phyloP scores from a whole-genome alignment of 2,329 filamentous ascomycete species.

The Fusarium papillatum region DNA sequence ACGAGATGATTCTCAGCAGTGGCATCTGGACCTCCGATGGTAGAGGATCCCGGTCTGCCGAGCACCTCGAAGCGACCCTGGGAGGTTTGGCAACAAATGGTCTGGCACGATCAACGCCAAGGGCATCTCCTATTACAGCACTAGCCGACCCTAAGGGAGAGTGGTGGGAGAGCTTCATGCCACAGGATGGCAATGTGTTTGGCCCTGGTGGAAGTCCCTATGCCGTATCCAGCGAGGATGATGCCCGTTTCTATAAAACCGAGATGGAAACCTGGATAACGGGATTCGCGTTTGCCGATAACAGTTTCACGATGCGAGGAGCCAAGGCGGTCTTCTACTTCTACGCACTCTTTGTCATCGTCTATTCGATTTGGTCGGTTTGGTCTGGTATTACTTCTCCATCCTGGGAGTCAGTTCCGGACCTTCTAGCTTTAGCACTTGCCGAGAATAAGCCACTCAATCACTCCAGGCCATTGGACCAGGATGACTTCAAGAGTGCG shows the following conservation, averaged over 20 bases:
- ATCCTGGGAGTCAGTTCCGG: conserved; percentile 16
- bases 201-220: conserved; percentile 33
- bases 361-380: conserved; percentile 16
- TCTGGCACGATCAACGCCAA: conserved; percentile 22
- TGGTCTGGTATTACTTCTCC: conserved; percentile 21
- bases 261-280: conserved; percentile 41
- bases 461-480: neutral
- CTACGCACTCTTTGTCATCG: conserved; percentile 9
- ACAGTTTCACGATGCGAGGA: conserved; percentile 17
- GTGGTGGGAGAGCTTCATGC: conserved; percentile 40
- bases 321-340: conserved; percentile 18
- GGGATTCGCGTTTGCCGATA: conserved; percentile 32
- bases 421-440: conserved; percentile 13
- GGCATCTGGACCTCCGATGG: conserved; percentile 25
- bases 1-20: conserved; percentile 35
- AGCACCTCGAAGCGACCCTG: conserved; percentile 31
- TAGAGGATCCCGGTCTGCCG: conserved; percentile 18
- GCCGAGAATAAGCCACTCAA: neutral
- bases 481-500: neutral
- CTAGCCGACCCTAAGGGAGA: conserved; percentile 18
- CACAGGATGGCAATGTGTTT: conserved; percentile 26
- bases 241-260: neutral
- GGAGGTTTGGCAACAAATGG: conserved; percentile 27
- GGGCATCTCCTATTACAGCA: conserved; percentile 12
- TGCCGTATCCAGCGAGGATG: conserved; percentile 16